A percentile compares a stretch with the other conserved stretches of the same genome.
Conservation (phyloP, 345 rosid genomes). For the Populus deltoides region DNA sequence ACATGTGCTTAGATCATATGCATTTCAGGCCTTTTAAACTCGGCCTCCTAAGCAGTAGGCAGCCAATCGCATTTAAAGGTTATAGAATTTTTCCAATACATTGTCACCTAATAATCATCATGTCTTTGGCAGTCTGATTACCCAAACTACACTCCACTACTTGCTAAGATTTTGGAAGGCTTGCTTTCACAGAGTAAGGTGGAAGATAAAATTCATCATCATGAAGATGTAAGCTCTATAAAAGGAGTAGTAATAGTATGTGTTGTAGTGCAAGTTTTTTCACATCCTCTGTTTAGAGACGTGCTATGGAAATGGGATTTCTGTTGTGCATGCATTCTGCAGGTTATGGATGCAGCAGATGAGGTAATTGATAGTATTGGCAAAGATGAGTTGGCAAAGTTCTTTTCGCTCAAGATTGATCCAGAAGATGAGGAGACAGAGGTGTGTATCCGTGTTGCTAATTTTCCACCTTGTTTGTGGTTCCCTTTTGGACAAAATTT, state of each 20-base stretch:
- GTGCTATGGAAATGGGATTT: background rate
- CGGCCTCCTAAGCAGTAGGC: background rate
- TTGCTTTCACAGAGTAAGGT: slow-evolving; percentile 55
- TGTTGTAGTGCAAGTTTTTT: background rate
- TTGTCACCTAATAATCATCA: slow-evolving; percentile 24
- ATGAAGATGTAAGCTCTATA: slow-evolving; percentile 55
- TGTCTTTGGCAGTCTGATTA: slow-evolving; percentile 68
- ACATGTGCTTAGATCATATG: background rate
- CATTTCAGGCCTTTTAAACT: background rate
- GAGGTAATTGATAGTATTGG: slow-evolving; percentile 75
- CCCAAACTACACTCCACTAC: slow-evolving; percentile 70
- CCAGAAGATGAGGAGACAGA: slow-evolving; percentile 92
- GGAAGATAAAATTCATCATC: slow-evolving; percentile 59
- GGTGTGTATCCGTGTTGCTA: slow-evolving; percentile 38
- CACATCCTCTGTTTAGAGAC: background rate
- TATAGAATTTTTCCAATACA: background rate
- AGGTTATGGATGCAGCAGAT: slow-evolving; percentile 76
- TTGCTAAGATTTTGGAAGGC: slow-evolving; percentile 82
- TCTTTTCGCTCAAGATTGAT: slow-evolving; percentile 62
- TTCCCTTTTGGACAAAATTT: background rate
- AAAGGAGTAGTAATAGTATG: background rate
- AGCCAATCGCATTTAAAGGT: background rate
- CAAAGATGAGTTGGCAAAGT: slow-evolving; percentile 70
- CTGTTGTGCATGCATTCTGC: slow-evolving; percentile 24
- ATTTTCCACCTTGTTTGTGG: background rate